Evolutionary conservation across 768 basidiomycete genomes (phyloP), one percentile per base, ranked within the genome.

Genomic region (Albatrellus ellisii): DNA sequence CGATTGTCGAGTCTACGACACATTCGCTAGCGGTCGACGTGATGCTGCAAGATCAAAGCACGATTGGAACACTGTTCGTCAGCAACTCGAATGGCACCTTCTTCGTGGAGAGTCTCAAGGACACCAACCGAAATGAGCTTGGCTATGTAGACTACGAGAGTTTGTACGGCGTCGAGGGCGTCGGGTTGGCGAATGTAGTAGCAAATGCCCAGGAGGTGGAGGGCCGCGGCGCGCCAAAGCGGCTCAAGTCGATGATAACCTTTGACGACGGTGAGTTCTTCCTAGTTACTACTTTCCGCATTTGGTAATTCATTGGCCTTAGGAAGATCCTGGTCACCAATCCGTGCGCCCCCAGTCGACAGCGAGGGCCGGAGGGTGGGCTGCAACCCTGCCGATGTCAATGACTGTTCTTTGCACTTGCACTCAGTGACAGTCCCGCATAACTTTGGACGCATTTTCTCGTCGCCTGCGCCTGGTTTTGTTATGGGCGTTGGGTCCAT

Each of bases 401-500:
- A 75, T 1, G 61, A 51, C 20, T 99, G 94, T 59, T 79, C 87
- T 0, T 68, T 98, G 0, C 92, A 99, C 57, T 63, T 99, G 10
- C 82, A 95, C 59, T 95, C 92, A 5, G 89, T 98, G 18, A 92
- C 92, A 0, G 67, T 73, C 6, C 81, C 88, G 1, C 94, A 94
- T 62, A 99, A 97, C 60, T 86, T 80, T 53, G 94, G 95, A 0
- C 80, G 87, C 14, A 72, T 97, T 24, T 98, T 98, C 62, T 94
- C 90, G 1, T 91, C 90, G 0, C 81, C 88, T 4, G 94, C 92
- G 0, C 94, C 94, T 0, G 94, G 95, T 0, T 72, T 89, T 46
- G 81, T 88, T 22, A 94, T 99, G 86, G 94, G 86, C n/a, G 90
- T 98, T 2, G 95, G 95, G 5, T 84, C 77, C 0, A 71, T 95